Evolutionary conservation across 2,329 filamentous ascomycete species (phyloP), one percentile per base, ranked within the genome.

Genomic region (Fusarium goolgardi): DNA sequence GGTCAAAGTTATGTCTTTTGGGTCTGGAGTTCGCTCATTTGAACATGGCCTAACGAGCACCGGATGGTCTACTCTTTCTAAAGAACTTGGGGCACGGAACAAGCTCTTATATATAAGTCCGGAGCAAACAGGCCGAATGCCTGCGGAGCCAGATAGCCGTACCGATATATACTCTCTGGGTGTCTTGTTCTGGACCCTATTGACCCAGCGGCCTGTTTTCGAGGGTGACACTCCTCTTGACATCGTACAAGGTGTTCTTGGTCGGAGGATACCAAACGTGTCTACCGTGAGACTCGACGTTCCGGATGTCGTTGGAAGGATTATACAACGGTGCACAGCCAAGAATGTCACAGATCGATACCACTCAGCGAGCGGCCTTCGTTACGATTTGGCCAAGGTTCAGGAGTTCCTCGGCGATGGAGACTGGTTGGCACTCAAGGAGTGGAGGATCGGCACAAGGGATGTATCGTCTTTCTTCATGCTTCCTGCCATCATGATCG

Each of bases 81-180:
- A 91, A 62, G 92, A 97, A 76, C 80, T 94, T 10, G 94, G 94
- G 3, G 92, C 94, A 40, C 94, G 93, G 79, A 90, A 94, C 75
- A 97, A 97, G 78, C 83, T 98, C 21, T 88, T 94, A 52, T 97
- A 93, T 75, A 96, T 97, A 75, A 95, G 94, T 46, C 94, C 95
- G 0, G 95, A 98, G 76, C 95, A 97, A 81, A 97, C 95, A 4
- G 95, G 95, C 16, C 90, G 95, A 21, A 91, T 97, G 86, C 92
- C 94, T 4, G 93, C 92, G 5, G 94, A 97, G 77, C 95, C 95
- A 2, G 95, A 97, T 78, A 92, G 88, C 43, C 88, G 95, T 40
- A 97, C 95, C 18, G 95, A 98, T 78, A 96, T 97, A 32, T 97
- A 97, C 80, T 94, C 93, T 1, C 82, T 97, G 1, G 95, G 95